Conservation (phyloP, 495 filamentous ascomycete genomes). For the Aspergillus bertholletiae region DNA sequence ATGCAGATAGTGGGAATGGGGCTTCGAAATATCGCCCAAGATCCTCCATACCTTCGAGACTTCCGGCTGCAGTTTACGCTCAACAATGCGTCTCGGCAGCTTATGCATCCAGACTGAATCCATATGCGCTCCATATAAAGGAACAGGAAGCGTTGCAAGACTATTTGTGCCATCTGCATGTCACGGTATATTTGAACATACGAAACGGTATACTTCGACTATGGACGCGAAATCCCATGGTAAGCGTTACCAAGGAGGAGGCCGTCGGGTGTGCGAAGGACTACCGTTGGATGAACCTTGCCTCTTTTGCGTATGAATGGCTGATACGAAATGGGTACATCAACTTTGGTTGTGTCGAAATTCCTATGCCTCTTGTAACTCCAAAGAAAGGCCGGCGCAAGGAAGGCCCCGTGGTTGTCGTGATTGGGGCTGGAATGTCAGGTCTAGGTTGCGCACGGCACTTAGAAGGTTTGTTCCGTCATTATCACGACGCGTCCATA, state of each 20-base stretch:
- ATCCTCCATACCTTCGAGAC: slow-evolving; percentile 74
- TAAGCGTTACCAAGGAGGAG: slow-evolving; percentile 81
- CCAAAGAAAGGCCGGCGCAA: slow-evolving; percentile 47
- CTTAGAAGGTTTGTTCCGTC: slow-evolving; percentile 75
- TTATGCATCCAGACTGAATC: slow-evolving; percentile 83
- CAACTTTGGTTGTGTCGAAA: slow-evolving; percentile 89
- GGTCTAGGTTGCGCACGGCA: slow-evolving; percentile 92
- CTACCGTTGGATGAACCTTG: slow-evolving; percentile 84
- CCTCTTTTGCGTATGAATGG: slow-evolving; percentile 88
- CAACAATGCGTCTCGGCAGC: slow-evolving; percentile 85
- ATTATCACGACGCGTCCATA: slow-evolving; percentile 65
- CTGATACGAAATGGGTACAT: slow-evolving; percentile 88
- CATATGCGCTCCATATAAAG: slow-evolving; percentile 80
- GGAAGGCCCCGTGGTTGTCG: slow-evolving; percentile 62
- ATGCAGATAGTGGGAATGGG: slow-evolving; percentile 17
- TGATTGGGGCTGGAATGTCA: slow-evolving; percentile 93
- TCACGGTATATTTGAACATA: slow-evolving; percentile 96
- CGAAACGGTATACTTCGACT: slow-evolving; percentile 90
- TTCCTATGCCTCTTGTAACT: slow-evolving; percentile 39
- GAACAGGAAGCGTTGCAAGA: slow-evolving; percentile 78
- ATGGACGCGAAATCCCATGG: slow-evolving; percentile 87
- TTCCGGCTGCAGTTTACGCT: slow-evolving; percentile 72
- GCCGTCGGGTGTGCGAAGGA: slow-evolving; percentile 91
- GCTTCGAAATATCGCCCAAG: slow-evolving; percentile 52
- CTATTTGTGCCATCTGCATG: slow-evolving; percentile 81